Percentiles rank a stretch among this genome's conserved stretches.
Evolutionary conservation across 805 yeast species (phyloP).

Genomic region (Yarrowia bubula): DNA sequence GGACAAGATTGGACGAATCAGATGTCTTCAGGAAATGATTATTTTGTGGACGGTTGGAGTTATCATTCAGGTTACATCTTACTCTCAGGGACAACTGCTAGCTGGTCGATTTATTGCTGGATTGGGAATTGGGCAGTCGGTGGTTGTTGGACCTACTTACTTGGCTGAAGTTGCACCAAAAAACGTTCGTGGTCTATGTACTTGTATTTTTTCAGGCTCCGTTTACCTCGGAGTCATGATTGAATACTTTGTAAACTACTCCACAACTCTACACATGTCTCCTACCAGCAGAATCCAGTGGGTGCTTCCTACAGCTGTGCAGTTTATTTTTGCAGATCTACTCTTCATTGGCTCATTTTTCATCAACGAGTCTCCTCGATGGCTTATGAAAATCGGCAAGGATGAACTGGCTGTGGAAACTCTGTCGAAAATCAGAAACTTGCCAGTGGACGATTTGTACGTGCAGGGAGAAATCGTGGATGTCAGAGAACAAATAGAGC

Average conservation of each 20-base stretch:
- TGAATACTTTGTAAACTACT: conserved; percentile 49
- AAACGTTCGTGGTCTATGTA: conserved; percentile 51
- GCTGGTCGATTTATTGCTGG: conserved; percentile 59
- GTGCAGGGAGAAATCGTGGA: conserved; percentile 52
- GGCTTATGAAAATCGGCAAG: conserved; percentile 47
- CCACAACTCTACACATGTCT: conserved; percentile 49
- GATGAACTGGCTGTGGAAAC: conserved; percentile 45
- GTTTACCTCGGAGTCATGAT: conserved; percentile 55
- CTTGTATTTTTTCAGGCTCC: conserved; percentile 55
- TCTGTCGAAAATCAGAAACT: conserved; percentile 46
- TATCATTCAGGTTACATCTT: conserved; percentile 49
- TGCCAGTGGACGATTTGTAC: conserved; percentile 51
- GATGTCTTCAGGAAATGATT: conserved; percentile 48
- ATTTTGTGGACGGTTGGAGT: conserved; percentile 49
- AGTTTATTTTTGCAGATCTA: conserved; percentile 46
- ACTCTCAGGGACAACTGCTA: conserved; percentile 49
- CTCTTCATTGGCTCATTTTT: conserved; percentile 46
- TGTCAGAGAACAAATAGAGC: conserved; percentile 48
- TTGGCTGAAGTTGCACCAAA: conserved; percentile 56
- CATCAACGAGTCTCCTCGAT: conserved; percentile 52
- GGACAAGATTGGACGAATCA: conserved; percentile 53
- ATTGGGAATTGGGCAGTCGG: conserved; percentile 55
- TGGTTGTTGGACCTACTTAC: conserved; percentile 56
- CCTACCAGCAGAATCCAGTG: conserved; percentile 45
- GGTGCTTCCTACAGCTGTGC: conserved; percentile 46